A percentile compares a stretch with the other conserved stretches of the same genome.
These are phyloP conservation scores for Tuber magnatum DNA, from an alignment of 495 filamentous ascomycete genomes.

Conservation along the genomic window DNA sequence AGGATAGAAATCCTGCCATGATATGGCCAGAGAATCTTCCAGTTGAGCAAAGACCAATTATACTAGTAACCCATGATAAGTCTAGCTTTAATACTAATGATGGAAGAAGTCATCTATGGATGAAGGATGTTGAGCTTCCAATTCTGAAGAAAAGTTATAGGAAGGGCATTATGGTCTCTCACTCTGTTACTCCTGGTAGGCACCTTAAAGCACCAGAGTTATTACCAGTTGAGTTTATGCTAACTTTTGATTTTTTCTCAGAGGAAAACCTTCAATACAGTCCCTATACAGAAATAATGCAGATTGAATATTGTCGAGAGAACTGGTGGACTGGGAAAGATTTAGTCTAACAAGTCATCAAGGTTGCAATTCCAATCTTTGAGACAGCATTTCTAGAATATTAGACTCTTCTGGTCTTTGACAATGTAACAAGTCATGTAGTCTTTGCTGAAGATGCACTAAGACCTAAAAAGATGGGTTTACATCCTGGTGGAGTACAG, in stretches of 20 bases:
- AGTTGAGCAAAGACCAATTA: too few species aligned
- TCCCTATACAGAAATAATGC: neutral
- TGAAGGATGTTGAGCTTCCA: neutral
- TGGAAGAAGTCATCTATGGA: neutral
- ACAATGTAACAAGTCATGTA: constrained; percentile 11
- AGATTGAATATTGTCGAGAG: neutral
- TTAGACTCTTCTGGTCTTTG: constrained; percentile 8
- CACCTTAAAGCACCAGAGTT: neutral
- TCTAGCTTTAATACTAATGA: neutral
- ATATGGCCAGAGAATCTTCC: too few species aligned
- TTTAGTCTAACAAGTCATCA: too few species aligned
- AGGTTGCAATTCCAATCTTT: constrained; percentile 12
- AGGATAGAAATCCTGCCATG: too few species aligned
- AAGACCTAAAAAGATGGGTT: constrained; percentile 6
- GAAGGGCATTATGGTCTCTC: neutral
- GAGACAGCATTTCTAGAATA: neutral
- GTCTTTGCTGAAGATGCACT: constrained; percentile 11
- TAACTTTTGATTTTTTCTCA: too few species aligned
- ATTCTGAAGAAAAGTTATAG: neutral
- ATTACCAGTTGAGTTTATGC: neutral
- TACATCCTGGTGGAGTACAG: too few species aligned
- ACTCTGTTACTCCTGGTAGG: neutral
- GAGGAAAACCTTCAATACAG: too few species aligned
- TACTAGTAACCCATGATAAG: neutral
- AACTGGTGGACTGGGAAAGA: constrained; percentile 8